These are phyloP conservation scores for Citeromyces siamensis DNA, from an alignment of 1,139 yeast genomes.

Conservation along the genomic window DNA sequence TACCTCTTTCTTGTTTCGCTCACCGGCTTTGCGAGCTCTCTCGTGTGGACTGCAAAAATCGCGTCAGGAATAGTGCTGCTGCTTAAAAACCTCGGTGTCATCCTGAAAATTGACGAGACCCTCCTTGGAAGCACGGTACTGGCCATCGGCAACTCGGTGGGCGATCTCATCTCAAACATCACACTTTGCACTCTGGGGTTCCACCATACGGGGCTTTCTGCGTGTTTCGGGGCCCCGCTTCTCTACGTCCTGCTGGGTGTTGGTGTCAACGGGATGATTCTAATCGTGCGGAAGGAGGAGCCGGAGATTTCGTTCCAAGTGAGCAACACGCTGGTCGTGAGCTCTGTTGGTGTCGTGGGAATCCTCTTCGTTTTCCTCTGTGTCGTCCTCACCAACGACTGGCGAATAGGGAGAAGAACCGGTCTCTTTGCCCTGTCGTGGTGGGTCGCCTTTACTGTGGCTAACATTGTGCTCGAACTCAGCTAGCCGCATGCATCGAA, in stretches of 20 bases:
- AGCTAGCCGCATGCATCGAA: too few species aligned
- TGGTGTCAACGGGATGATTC: constrained; percentile 25
- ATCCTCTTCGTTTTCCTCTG: constrained; percentile 15
- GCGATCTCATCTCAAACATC: constrained; percentile 40
- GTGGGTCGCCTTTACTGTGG: constrained; percentile 18
- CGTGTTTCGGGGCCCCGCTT: constrained; percentile 47
- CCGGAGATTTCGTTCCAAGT: constrained; percentile 13
- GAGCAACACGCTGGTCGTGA: constrained; percentile 17
- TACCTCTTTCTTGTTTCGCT: constrained; percentile 4
- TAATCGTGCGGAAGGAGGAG: constrained; percentile 14
- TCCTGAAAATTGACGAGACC: constrained; percentile 17
- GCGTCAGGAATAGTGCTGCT: constrained; percentile 17
- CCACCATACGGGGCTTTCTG: constrained; percentile 45
- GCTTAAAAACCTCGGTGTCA: constrained; percentile 15
- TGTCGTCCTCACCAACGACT: constrained; percentile 24
- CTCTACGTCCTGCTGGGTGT: constrained; percentile 32
- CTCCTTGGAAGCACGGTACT: constrained; percentile 34
- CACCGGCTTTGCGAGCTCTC: constrained; percentile 15
- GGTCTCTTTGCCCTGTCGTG: constrained; percentile 18
- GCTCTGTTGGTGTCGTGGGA: constrained; percentile 22
- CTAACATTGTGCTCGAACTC: constrained; percentile 9
- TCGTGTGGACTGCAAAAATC: constrained; percentile 15
- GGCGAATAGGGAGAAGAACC: constrained; percentile 29
- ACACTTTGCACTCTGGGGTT: constrained; percentile 40
- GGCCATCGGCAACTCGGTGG: constrained; percentile 44